phyloP scores from a whole-genome alignment of 805 yeast species.

The Yarrowia keelungensis region DNA sequence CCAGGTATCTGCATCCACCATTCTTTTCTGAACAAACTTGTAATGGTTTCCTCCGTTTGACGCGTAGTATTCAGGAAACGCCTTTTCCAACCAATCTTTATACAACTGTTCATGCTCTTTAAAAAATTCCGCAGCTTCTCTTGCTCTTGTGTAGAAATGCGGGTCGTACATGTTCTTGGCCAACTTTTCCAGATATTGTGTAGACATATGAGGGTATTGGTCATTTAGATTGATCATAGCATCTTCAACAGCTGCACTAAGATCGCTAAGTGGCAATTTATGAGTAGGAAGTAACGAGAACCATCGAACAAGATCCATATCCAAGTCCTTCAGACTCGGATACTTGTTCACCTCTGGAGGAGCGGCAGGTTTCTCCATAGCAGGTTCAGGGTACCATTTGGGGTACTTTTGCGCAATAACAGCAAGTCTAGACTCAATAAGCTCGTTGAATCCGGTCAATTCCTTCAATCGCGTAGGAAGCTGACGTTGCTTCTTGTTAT shows the following conservation, averaged over 20 bases:
- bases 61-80: slow-evolving; percentile 15
- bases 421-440: background rate
- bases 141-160: background rate
- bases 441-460: background rate
- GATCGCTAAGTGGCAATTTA: background rate
- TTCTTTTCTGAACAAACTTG: background rate
- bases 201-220: slow-evolving; percentile 5
- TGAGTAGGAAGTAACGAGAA: background rate
- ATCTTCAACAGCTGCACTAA: background rate
- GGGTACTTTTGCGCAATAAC: background rate
- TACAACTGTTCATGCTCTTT: background rate
- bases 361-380: slow-evolving; percentile 8
- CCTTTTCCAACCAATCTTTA: background rate
- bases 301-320: slow-evolving; percentile 4
- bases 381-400: slow-evolving; percentile 21
- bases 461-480: background rate
- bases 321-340: slow-evolving; percentile 11
- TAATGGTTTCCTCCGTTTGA: background rate
- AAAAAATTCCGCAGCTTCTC: slow-evolving; percentile 2
- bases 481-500: background rate
- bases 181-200: slow-evolving; percentile 12
- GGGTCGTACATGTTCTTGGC: slow-evolving; percentile 10
- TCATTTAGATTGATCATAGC: background rate
- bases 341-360: slow-evolving; percentile 1
- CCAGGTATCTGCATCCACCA: background rate